Conservation (phyloP, 805 yeast species). For the Barnettozyma sp. region DNA sequence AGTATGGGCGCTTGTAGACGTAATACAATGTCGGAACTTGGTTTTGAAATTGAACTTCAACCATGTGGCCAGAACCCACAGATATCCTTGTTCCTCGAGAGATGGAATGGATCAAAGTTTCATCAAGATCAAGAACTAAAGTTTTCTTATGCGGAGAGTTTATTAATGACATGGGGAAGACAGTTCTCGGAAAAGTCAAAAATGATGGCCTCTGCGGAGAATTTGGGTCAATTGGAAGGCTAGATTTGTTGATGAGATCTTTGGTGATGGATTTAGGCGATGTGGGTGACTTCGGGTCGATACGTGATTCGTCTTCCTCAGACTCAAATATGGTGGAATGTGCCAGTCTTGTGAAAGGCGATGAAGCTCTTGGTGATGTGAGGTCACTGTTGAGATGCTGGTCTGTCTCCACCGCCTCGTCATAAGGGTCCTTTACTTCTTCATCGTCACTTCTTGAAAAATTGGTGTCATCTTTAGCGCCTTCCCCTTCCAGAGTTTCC, state of each 20-base stretch:
- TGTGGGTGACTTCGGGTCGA: conserved; percentile 21
- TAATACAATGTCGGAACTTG: conserved; percentile 76
- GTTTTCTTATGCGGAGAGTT: conserved; percentile 46
- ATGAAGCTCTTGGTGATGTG: not conserved
- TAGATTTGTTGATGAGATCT: not conserved
- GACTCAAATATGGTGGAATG: conserved; percentile 17
- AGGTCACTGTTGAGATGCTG: not conserved
- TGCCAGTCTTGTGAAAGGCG: conserved; percentile 2
- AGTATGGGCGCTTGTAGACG: conserved; percentile 87
- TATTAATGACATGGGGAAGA: conserved; percentile 38
- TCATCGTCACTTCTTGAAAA: not conserved
- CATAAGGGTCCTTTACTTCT: conserved; percentile 8
- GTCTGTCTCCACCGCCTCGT: conserved; percentile 1
- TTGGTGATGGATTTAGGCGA: conserved; percentile 10
- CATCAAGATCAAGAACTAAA: conserved; percentile 84
- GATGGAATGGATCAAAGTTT: conserved; percentile 87
- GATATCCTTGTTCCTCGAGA: conserved; percentile 46
- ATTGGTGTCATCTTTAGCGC: not conserved
- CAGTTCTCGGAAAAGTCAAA: conserved; percentile 31
- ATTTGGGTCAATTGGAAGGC: not conserved
- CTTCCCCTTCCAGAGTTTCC: not conserved
- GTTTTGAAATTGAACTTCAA: conserved; percentile 68
- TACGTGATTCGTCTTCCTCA: conserved; percentile 18
- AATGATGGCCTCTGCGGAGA: conserved; percentile 7
- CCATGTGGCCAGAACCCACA: conserved; percentile 48